A percentile compares a stretch with the other conserved stretches of the same genome.
Conservation (phyloP, 805 yeast genomes). For the Debaryomyces tyrocola region DNA sequence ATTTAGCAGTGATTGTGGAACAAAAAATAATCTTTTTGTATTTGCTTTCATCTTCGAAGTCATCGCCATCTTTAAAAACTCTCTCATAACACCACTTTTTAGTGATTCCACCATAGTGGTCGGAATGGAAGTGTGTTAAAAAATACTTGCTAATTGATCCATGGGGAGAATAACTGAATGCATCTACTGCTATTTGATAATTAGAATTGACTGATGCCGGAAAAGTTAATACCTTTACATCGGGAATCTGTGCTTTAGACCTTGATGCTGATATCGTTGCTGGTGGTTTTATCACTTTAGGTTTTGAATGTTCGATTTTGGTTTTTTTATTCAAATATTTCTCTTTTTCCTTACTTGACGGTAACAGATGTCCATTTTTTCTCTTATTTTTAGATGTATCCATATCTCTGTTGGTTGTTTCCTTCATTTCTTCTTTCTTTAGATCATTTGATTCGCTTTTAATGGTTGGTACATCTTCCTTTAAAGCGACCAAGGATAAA, state of each 20-base stretch:
- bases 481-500: conserved; percentile 28
- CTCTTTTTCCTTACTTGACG: conserved; percentile 13
- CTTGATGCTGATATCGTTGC: conserved; percentile 2
- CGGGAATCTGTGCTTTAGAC: conserved; percentile 47
- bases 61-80: conserved; percentile 27
- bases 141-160: conserved; percentile 52
- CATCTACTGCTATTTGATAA: conserved; percentile 60
- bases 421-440: neutral
- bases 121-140: conserved; percentile 86
- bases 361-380: conserved; percentile 1
- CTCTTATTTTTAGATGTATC: conserved; percentile 25
- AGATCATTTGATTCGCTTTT: neutral
- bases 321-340: conserved; percentile 11
- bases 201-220: conserved; percentile 15
- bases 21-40: conserved; percentile 67
- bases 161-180: conserved; percentile 53
- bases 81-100: conserved; percentile 65
- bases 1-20: conserved; percentile 63
- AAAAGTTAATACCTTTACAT: conserved; percentile 52
- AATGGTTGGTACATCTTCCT: conserved; percentile 15
- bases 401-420: conserved; percentile 16
- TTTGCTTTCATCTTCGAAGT: conserved; percentile 18
- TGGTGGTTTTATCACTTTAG: conserved; percentile 13
- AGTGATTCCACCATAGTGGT: conserved; percentile 86
- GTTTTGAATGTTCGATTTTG: neutral